A percentile compares a stretch with the other conserved stretches of the same genome.
Evolutionary conservation across 2,329 filamentous ascomycete species (phyloP).

Genomic region (Teratosphaeria pseudoeucalypti): DNA sequence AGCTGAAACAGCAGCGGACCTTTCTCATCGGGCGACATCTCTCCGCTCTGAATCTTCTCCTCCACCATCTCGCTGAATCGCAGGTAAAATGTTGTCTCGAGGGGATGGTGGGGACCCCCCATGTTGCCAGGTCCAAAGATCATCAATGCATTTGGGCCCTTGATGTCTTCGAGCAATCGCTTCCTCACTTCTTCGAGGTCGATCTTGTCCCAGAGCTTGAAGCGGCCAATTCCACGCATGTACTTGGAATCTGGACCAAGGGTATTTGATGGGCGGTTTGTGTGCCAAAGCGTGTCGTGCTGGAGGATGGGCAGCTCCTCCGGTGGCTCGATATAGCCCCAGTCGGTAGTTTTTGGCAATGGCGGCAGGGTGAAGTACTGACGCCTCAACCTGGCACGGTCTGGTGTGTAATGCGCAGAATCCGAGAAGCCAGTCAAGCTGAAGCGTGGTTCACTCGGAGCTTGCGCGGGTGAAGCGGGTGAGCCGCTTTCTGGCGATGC

Average conservation of each 20-base stretch:
- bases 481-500: neutral
- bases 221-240: neutral
- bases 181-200: neutral
- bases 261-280: neutral
- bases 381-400: neutral
- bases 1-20: neutral
- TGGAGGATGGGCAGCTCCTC: neutral
- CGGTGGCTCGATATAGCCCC: neutral
- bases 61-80: neutral
- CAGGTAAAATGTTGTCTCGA: neutral
- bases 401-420: neutral
- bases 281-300: neutral
- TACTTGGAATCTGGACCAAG: neutral
- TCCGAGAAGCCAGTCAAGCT: neutral
- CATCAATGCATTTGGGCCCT: neutral
- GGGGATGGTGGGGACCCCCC: neutral
- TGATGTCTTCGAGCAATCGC: neutral
- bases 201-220: neutral
- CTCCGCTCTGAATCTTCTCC: neutral
- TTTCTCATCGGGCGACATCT: neutral
- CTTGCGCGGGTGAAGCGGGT: neutral
- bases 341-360: neutral
- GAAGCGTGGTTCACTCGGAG: neutral
- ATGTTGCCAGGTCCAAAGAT: neutral
- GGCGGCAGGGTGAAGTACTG: neutral